phyloP scores from a whole-genome alignment of 306 rosid species.

The Castanea crenata region DNA sequence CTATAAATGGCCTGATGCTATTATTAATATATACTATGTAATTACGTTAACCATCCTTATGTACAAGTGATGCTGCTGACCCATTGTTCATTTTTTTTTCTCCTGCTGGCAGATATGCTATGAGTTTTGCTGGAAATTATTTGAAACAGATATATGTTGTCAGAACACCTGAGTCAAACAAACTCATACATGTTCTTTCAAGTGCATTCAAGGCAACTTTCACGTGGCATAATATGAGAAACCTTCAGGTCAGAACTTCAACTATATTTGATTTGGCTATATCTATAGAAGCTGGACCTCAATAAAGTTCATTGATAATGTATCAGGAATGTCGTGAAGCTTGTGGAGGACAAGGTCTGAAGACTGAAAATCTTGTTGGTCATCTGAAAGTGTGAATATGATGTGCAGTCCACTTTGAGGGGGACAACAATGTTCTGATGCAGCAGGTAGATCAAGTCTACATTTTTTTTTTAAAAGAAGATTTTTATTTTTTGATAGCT shows the following conservation, averaged over 20 bases:
- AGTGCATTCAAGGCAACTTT: slow-evolving; percentile 86
- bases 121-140: slow-evolving; percentile 77
- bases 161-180: slow-evolving; percentile 68
- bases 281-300: slow-evolving; percentile 3
- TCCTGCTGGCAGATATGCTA: slow-evolving; percentile 65
- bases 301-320: slow-evolving; percentile 19
- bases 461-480: neutral
- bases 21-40: neutral
- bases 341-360: slow-evolving; percentile 87
- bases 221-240: slow-evolving; percentile 89
- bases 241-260: slow-evolving; percentile 66
- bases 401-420: slow-evolving; percentile 97
- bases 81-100: slow-evolving; percentile 6
- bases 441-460: slow-evolving; percentile 66
- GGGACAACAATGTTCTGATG: slow-evolving; percentile 96
- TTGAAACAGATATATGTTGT: slow-evolving; percentile 67
- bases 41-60: neutral
- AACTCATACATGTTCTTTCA: slow-evolving; percentile 76
- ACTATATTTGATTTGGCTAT: slow-evolving; percentile 7
- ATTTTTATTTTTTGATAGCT: neutral
- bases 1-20: neutral
- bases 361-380: slow-evolving; percentile 89
- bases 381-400: slow-evolving; percentile 69
- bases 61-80: neutral
- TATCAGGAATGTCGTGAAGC: slow-evolving; percentile 97